phyloP scores from a whole-genome alignment of 441 rosid species.

The Viola pubescens region DNA sequence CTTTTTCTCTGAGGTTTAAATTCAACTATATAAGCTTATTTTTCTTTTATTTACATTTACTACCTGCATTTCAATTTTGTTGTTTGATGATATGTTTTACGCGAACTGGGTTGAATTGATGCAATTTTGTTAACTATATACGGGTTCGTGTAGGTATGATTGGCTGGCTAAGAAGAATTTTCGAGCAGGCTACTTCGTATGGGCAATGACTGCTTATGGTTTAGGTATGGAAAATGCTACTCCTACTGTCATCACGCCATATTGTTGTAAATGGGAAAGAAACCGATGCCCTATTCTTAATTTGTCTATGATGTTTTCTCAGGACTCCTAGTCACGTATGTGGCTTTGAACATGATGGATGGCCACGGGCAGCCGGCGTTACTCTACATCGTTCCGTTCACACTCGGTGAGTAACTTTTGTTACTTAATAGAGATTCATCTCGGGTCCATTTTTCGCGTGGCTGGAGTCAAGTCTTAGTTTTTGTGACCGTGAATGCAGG shows the following conservation, averaged over 20 bases:
- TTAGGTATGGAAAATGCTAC: conserved; percentile 46
- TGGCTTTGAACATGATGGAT: conserved; percentile 78
- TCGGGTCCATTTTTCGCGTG: neutral
- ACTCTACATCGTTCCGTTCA: conserved; percentile 81
- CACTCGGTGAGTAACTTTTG: conserved; percentile 42
- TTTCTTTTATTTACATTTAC: neutral
- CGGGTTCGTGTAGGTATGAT: conserved; percentile 55
- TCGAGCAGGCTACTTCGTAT: conserved; percentile 75
- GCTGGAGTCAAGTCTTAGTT: neutral
- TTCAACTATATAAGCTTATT: neutral
- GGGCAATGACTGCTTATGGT: conserved; percentile 95
- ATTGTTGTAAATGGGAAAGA: too few relatives aligned
- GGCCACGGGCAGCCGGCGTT: conserved; percentile 87
- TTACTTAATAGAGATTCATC: neutral
- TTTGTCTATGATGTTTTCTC: neutral
- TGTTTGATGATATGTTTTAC: neutral
- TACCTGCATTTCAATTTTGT: neutral
- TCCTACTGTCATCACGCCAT: too few relatives aligned
- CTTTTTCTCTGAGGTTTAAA: conserved; percentile 54
- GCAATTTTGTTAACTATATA: neutral
- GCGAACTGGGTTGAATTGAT: too few relatives aligned
- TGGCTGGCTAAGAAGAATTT: conserved; percentile 87
- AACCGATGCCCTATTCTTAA: neutral
- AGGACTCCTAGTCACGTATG: conserved; percentile 74
- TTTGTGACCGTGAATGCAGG: conserved; percentile 38